Percentiles rank a stretch among this genome's conserved stretches.
Conservation (phyloP, 164 flowering plant species). For the Buxus sempervirens region DNA sequence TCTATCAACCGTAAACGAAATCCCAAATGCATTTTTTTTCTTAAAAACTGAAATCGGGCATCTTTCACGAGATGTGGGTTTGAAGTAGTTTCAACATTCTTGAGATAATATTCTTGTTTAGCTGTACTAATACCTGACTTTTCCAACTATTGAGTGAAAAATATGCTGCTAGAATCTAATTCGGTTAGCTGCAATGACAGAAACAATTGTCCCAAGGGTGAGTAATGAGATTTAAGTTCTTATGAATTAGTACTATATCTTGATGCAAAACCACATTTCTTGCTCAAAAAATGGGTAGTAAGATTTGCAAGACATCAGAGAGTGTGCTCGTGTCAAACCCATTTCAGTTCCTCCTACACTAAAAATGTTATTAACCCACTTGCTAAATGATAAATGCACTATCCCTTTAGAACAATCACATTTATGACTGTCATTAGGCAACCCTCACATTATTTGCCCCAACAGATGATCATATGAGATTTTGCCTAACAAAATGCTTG, state of each 20-base stretch:
- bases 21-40: slow-evolving; percentile 23
- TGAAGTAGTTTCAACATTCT: slow-evolving; percentile 4
- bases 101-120: slow-evolving; percentile 9
- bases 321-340: too few species aligned
- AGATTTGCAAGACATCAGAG: too few species aligned
- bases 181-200: slow-evolving; percentile 1
- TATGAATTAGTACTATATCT: not conserved
- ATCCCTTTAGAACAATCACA: too few species aligned
- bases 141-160: too few species aligned
- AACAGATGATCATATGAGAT: too few species aligned
- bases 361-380: too few species aligned
- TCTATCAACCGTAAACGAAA: slow-evolving; percentile 18
- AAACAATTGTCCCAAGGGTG: not conserved
- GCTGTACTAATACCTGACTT: not conserved
- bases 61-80: slow-evolving; percentile 23
- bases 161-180: slow-evolving; percentile 2
- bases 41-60: slow-evolving; percentile 19
- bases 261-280: not conserved
- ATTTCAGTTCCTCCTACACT: too few species aligned
- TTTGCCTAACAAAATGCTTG: too few species aligned
- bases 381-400: too few species aligned
- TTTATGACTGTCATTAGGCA: too few species aligned
- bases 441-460: too few species aligned
- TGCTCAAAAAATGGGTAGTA: not conserved
- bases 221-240: not conserved